A percentile compares a stretch with the other conserved stretches of the same genome.
Conservation (phyloP, 2,329 filamentous ascomycete species). For the Tolypocladium ovalisporum region DNA sequence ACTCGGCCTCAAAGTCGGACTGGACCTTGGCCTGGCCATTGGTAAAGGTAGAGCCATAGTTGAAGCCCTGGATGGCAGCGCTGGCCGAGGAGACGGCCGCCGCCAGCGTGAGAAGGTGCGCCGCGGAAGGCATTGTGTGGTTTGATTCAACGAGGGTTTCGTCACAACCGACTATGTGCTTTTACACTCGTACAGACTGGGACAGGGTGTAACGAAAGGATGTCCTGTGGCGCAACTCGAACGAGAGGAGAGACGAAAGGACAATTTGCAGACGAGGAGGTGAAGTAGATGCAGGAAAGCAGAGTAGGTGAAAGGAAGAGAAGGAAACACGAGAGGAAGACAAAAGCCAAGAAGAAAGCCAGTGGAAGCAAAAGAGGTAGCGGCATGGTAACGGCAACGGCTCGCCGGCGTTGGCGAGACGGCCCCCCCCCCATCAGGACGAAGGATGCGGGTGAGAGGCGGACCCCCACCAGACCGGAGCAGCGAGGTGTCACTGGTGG, state of each 20-base stretch:
- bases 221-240: not conserved
- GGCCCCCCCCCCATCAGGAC: not conserved
- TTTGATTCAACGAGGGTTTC: not conserved
- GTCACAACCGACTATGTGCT: not conserved
- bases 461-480: not conserved
- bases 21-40: constrained; percentile 49
- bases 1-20: constrained; percentile 59
- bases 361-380: not conserved
- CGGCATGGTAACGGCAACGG: not conserved
- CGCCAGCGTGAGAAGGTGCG: constrained; percentile 21
- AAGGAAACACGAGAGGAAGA: not conserved
- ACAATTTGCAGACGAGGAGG: not conserved
- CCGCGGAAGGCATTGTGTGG: constrained; percentile 20
- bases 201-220: not conserved
- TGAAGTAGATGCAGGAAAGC: not conserved
- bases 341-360: not conserved
- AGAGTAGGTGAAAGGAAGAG: not conserved
- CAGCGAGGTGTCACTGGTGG: not conserved
- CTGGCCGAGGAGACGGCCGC: constrained; percentile 20
- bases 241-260: not conserved
- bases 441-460: not conserved
- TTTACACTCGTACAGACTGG: not conserved
- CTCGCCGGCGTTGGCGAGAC: not conserved
- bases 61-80: constrained; percentile 53
- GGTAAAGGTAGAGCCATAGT: constrained; percentile 56